Percentiles rank a stretch among this genome's conserved stretches.
These are phyloP conservation scores for Diaporthe humulicola DNA, from an alignment of 2,329 filamentous ascomycete genomes.

Conservation along the genomic window DNA sequence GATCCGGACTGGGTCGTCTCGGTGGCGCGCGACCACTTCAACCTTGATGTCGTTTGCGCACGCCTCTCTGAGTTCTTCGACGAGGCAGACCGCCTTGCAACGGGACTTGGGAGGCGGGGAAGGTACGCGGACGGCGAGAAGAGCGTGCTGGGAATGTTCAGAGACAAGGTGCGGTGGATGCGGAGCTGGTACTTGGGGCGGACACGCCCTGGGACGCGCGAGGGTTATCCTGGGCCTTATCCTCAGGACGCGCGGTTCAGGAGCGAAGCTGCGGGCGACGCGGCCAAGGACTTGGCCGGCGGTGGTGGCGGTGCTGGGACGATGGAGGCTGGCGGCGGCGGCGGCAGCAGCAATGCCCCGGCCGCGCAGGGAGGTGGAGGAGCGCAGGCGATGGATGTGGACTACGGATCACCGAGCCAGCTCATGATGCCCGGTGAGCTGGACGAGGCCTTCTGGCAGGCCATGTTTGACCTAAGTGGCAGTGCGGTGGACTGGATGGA, in stretches of 20 bases:
- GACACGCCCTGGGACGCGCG: constrained; percentile 2
- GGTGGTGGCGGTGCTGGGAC: constrained; percentile 6
- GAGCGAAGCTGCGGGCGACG: not conserved
- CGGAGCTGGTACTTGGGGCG: constrained; percentile 52
- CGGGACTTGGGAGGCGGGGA: constrained; percentile 37
- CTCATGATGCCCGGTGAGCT: constrained; percentile 28
- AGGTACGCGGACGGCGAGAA: constrained; percentile 47
- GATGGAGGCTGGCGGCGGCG: not conserved
- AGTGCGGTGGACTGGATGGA: constrained; percentile 21
- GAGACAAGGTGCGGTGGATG: constrained; percentile 55
- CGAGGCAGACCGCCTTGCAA: constrained; percentile 46
- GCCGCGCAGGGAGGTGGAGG: not conserved
- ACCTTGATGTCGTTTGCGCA: constrained; percentile 48
- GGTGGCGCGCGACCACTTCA: constrained; percentile 50
- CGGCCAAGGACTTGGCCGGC: constrained; percentile 10
- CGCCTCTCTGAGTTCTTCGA: constrained; percentile 49
- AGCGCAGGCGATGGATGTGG: constrained; percentile 36
- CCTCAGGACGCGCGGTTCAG: not conserved
- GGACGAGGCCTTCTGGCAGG: constrained; percentile 40
- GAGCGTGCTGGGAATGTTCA: constrained; percentile 49
- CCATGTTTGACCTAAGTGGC: constrained; percentile 36
- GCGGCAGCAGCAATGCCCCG: not conserved
- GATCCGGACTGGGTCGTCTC: constrained; percentile 53
- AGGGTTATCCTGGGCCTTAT: constrained; percentile 1
- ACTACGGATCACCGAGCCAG: constrained; percentile 22